Evolutionary conservation across 2,329 filamentous ascomycete genomes (phyloP), one percentile per base, ranked within the genome.

Genomic region (Fusarium sp.): DNA sequence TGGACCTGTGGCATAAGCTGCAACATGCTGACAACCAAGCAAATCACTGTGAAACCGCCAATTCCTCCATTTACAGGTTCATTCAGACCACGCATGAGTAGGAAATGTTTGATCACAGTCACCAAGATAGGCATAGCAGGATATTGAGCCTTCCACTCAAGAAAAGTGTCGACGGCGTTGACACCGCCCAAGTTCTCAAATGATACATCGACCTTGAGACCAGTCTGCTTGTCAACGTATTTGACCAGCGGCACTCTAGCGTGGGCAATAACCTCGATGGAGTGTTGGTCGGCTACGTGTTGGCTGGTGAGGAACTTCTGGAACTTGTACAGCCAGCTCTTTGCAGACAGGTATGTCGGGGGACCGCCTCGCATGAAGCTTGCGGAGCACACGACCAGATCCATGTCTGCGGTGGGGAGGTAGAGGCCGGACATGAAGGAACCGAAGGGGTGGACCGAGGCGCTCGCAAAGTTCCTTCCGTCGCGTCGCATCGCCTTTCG

Each of bases 181-280:
- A 98, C 84, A 17, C 96, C 96, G 47, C 93, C 94, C 41, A 92
- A 83, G 79, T 98, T 98, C 83, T 99, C 96, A 79, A 99, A 98
- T 0, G 95, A 98, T 18, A 99, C 89, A 80, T 99, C 96, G 18
- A 98, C 93, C 75, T 93, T 94, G 60, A 99, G 85, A 18, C 91
- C 91, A 4, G 95, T 98, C 60, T 88, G 78, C 62, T 85, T 87
- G 79, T 99, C 96, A 50, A 94, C 88, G 78, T 94, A 98, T 82
- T 99, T 99, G 83, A 98, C 90, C 61, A 99, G 90, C 0, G 96
- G 96, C 6, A 99, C 95, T 77, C 93, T 94, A 28, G 96, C 95
- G 73, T 87, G 86, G 4, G 88, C 79, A 74, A 99, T 94, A 39
- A 92, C 87, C 75, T 93, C 89, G 38, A 95, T 86, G 5, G 89